Percentiles rank a stretch among this genome's conserved stretches.
phyloP scores from a whole-genome alignment of 75 land plant genomes.

The Chamaecyparis obtusa region DNA sequence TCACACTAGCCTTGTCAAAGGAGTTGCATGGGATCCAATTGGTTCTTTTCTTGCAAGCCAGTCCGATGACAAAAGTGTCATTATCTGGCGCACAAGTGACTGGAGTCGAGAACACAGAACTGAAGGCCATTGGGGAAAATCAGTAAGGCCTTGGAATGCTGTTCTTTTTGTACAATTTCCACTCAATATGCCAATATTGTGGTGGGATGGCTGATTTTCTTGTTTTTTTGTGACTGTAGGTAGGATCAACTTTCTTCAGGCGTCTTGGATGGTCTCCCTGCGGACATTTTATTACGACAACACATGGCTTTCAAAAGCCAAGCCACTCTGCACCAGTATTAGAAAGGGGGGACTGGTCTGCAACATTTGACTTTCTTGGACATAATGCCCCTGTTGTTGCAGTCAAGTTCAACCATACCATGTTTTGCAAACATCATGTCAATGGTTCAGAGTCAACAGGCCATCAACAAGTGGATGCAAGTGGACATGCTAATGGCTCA shows the following conservation, averaged over 20 bases:
- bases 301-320: slow-evolving; percentile 97
- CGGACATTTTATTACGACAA: slow-evolving; percentile 97
- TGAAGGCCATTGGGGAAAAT: slow-evolving; percentile 96
- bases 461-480: slow-evolving; percentile 18
- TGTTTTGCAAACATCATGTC: slow-evolving; percentile 63
- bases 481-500: slow-evolving; percentile 59
- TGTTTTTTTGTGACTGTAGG: slow-evolving; percentile 37
- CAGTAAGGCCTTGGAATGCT: slow-evolving; percentile 44
- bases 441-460: slow-evolving; percentile 33
- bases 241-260: slow-evolving; percentile 95
- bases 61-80: slow-evolving; percentile 96
- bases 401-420: slow-evolving; percentile 92
- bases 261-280: slow-evolving; percentile 99
- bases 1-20: slow-evolving; percentile 96
- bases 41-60: slow-evolving; percentile 97
- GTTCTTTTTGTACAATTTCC: slow-evolving; percentile 10
- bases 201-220: background rate
- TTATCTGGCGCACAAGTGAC: slow-evolving; percentile 96
- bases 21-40: slow-evolving; percentile 98
- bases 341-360: slow-evolving; percentile 97
- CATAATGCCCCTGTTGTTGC: slow-evolving; percentile 98
- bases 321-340: slow-evolving; percentile 96
- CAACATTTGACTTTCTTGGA: slow-evolving; percentile 93
- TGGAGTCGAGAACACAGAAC: slow-evolving; percentile 86
- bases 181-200: slow-evolving; percentile 1